phyloP scores from a whole-genome alignment of 768 basidiomycete species.

The Agaricus subrufescens region DNA sequence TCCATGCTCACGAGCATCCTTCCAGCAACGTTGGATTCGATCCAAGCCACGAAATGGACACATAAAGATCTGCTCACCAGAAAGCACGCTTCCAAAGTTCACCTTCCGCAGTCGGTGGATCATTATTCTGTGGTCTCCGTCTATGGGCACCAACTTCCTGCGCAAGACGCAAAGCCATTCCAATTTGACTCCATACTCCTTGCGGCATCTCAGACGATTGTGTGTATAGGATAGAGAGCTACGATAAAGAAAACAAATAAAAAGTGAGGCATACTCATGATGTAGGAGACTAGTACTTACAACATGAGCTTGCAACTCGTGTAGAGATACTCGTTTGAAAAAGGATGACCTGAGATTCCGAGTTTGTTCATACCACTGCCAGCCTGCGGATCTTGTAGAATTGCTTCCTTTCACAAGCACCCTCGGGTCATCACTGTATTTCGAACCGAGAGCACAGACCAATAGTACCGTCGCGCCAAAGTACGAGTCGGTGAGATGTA shows the following conservation, averaged over 20 bases:
- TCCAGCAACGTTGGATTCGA: not conserved
- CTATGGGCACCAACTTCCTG: slow-evolving; percentile 75
- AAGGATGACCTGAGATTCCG: slow-evolving; percentile 57
- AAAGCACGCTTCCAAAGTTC: slow-evolving; percentile 75
- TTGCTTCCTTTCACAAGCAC: slow-evolving; percentile 43
- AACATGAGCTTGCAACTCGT: slow-evolving; percentile 69
- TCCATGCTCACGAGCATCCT: slow-evolving; percentile 52
- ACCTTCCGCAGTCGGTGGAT: slow-evolving; percentile 43
- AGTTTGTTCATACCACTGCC: slow-evolving; percentile 66
- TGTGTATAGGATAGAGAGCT: slow-evolving; percentile 47
- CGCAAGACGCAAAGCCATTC: slow-evolving; percentile 63
- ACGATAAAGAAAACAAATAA: slow-evolving; percentile 4
- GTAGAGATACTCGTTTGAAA: slow-evolving; percentile 53
- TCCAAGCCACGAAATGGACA: not conserved
- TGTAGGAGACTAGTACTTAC: slow-evolving; percentile 28
- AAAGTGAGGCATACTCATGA: not conserved
- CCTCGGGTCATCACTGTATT: slow-evolving; percentile 58
- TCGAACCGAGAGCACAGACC: slow-evolving; percentile 64
- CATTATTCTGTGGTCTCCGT: slow-evolving; percentile 25
- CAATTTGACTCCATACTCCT: slow-evolving; percentile 58
- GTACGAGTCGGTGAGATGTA: slow-evolving; percentile 43
- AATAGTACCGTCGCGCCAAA: slow-evolving; percentile 54
- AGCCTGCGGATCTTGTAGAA: slow-evolving; percentile 45
- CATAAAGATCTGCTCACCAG: slow-evolving; percentile 30
- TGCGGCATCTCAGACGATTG: slow-evolving; percentile 46